Base-by-base conservation (phyloP, 2,329 filamentous ascomycete genomes). In the Penicillium sp. region DNA sequence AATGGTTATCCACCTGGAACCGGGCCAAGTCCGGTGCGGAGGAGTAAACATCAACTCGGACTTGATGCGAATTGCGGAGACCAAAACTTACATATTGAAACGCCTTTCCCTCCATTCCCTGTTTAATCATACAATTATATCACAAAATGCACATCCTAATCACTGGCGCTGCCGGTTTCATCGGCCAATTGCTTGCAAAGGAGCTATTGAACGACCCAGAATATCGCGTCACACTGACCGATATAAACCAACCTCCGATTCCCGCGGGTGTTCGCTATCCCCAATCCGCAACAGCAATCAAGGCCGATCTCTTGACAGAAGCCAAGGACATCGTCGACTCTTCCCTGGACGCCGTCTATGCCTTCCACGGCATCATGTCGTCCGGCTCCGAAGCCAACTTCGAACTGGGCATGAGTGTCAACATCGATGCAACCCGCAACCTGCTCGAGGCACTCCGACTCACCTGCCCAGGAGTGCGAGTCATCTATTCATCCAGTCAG, bases 361-460 rank as follows among this genome's bases (percentile, higher is more conserved):
- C 85, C 63, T 83, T 88, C 68, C 85, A 88, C 70, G 85, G 85
- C 59, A 85, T 87, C 75, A 87, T 88, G 85, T 87, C 84, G 0
- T 80, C 81, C 12, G 84, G 83, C 6, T 82, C 83, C 16, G 84
- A 87, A 70, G 81, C 82, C 40, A 79, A 86, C 70, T 84, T 82
- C 59, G 81, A 83, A 48, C 74, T 85, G 1, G 84, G 83, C 2
- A 75, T 85, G 58, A 76, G 74, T 38, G 84, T 87, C 49, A 87
- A 88, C 68, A 77, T 87, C 46, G 81, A 87, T 61, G 82, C 81
- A 38, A 82, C 84, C 12, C 78, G 82, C 25, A 72, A 74, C 38
- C 64, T 86, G 2, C 74, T 87, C 3, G 80, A 86, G 47, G 72
- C 76, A 8, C 77, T 87, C 17, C 75, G 80, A 25, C 64, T 70